Evolutionary conservation across 2,329 filamentous ascomycete genomes (phyloP), one percentile per base, ranked within the genome.

Genomic region (Epichloe gansuensis): DNA sequence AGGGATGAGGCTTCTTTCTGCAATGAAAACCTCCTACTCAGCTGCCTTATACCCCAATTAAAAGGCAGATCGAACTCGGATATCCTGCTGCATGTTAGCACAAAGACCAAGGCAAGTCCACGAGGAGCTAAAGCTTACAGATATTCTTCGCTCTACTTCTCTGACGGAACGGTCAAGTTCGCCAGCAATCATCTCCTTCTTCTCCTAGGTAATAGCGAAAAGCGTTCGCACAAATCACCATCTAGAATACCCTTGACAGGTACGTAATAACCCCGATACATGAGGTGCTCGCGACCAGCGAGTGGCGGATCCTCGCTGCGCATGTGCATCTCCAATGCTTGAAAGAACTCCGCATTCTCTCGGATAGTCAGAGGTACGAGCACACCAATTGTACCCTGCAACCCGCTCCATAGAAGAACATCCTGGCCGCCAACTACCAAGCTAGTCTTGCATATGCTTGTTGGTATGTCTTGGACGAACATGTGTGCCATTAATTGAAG

Each of bases 261-360:
- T 6, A 88, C 88, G 67, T 97, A 98, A 70, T 97, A 97, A 58
- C 90, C 83, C 57, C 94, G 80, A 68, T 95, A 98, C 63, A 95
- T 94, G 44, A 98, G 75, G 68, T 98, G 93, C 67, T 98, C 94
- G 59, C 94, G 80, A 43, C 93, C 93, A 23, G 89, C 88, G 46
- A 98, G 73, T 8, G 91, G 91, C 38, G 91, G 78, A 63, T 95
- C 91, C 63, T 95, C 89, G 12, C 79, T 82, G 46, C 91, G 81
- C 66, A 98, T 77, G 63, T 95, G 87, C 63, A 86, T 83, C 71
- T 98, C 93, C 28, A 98, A 76, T 56, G 82, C 89, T 67, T 96
- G 91, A 79, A 98, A 98, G 72, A 98, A 97, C 67, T 97, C 91
- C 48, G 94, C 88, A 62, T 97, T 91, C 64, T 97, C 90, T 39